These are phyloP conservation scores for Lactarius sanguifluus DNA, from an alignment of 768 basidiomycete species.

Conservation along the genomic window DNA sequence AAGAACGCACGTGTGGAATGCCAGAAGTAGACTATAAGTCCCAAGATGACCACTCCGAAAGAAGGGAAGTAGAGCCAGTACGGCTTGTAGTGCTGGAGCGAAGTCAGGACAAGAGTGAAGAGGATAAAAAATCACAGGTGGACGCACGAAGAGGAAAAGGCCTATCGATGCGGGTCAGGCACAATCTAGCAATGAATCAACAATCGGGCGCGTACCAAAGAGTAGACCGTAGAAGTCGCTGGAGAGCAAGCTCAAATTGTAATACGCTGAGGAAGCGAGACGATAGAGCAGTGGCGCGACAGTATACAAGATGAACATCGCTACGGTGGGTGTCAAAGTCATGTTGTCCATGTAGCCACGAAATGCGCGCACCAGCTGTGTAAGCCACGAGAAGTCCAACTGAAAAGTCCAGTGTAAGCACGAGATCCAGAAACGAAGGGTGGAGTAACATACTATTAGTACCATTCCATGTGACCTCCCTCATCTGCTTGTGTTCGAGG, in stretches of 20 bases:
- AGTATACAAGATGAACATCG: conserved; percentile 85
- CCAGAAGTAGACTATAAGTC: conserved; percentile 87
- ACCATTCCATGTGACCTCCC: conserved; percentile 67
- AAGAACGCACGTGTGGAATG: conserved; percentile 66
- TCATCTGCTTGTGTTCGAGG: conserved; percentile 70
- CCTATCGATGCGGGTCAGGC: conserved; percentile 33
- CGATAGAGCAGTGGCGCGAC: conserved; percentile 85
- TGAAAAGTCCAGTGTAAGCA: conserved; percentile 31
- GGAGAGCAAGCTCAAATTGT: conserved; percentile 81
- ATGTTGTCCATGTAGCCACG: conserved; percentile 1
- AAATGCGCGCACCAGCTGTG: conserved; percentile 39
- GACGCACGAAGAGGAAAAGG: conserved; percentile 53
- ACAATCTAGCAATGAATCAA: conserved; percentile 16
- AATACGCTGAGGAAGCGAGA: conserved; percentile 81
- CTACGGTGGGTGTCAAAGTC: conserved; percentile 35
- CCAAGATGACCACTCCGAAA: conserved; percentile 65
- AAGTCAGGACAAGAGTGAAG: conserved; percentile 1
- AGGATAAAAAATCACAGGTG: neutral
- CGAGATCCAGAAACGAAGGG: neutral
- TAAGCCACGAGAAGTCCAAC: conserved; percentile 56
- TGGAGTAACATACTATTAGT: conserved; percentile 53
- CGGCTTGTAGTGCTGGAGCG: conserved; percentile 66
- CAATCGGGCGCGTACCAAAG: conserved; percentile 47
- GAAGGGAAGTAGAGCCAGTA: conserved; percentile 90
- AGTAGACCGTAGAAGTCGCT: conserved; percentile 87